Percentiles rank a stretch among this genome's conserved stretches.
These are phyloP conservation scores for Aspergillus funiculosus DNA, from an alignment of 495 filamentous ascomycete genomes.

Conservation along the genomic window DNA sequence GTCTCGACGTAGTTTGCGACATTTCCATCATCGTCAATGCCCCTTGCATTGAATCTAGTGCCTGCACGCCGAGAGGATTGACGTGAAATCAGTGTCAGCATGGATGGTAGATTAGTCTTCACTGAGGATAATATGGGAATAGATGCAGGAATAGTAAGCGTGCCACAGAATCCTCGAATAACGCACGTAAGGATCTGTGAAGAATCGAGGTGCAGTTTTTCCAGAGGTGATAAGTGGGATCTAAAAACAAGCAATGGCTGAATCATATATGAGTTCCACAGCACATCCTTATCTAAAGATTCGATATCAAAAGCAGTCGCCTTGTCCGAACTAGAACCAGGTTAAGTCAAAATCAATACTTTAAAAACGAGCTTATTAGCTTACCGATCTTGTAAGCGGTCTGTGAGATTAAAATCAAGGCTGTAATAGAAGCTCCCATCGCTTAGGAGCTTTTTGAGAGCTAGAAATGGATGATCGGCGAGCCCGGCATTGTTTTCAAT, in stretches of 20 bases:
- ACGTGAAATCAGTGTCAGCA: conserved; percentile 82
- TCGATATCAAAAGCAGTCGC: conserved; percentile 67
- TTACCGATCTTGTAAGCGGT: conserved; percentile 85
- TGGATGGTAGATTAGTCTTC: conserved; percentile 66
- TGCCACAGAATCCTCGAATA: conserved; percentile 85
- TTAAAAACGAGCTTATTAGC: conserved; percentile 16
- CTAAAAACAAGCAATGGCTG: conserved; percentile 83
- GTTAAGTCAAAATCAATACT: conserved; percentile 42
- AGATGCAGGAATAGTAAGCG: conserved; percentile 71
- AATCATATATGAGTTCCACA: conserved; percentile 99
- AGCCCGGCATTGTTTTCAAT: conserved; percentile 59
- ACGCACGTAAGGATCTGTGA: conserved; percentile 89
- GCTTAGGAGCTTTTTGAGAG: conserved; percentile 82
- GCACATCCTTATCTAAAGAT: conserved; percentile 77
- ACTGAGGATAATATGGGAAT: conserved; percentile 43
- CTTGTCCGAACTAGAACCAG: conserved; percentile 37
- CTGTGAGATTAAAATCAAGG: conserved; percentile 92
- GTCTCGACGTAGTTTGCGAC: conserved; percentile 88
- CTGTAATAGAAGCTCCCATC: conserved; percentile 99
- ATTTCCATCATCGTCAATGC: conserved; percentile 95
- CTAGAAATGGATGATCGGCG: conserved; percentile 80
- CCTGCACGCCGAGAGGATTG: conserved; percentile 88
- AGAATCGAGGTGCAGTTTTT: conserved; percentile 68
- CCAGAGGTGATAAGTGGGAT: conserved; percentile 63
- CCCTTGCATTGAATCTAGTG: conserved; percentile 91